Base-by-base conservation (phyloP, 768 basidiomycete genomes). In the Xerocomellus amylosporus region DNA sequence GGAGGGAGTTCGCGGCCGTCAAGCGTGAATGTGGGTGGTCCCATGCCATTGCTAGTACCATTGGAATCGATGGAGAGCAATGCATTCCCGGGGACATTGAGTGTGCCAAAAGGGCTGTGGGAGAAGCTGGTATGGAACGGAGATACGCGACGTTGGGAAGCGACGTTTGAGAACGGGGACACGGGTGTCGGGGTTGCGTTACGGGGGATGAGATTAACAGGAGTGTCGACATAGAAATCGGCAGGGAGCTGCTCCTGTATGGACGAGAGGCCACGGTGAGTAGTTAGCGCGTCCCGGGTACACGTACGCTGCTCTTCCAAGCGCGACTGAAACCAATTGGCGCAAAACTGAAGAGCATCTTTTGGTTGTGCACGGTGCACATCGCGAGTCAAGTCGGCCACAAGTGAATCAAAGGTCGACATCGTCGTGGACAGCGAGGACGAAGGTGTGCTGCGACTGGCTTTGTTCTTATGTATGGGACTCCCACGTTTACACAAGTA, bases 251-350 rank as follows among this genome's bases (percentile, higher is more conserved):
- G 73, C 5, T 80, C 79, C 38, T 77, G 71, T 31, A 77, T 74
- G 22, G 79, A 70, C 9, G 83, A 78, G 51, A 74, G 71, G 38
- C 77, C 71, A 46, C 81, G 80, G 46, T 78, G 81, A 2, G 81
- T 69, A 1, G 80, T 70, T 9, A 69, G 58, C 64, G 80, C 70
- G 74, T 90, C 84, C 59, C 91, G 80, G 22, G 81, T 83, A 58
- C 87, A 81, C 41, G 82, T 79, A 52, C 93, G 80, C 66, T 95
- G 93, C 66, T 93, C 89, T 59, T 93, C 88, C 46, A 95, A 78
- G 51, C 90, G 83, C 57, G 81, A 79, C 69, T 94, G 90, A 73
- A 98, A 98, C 94, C 94, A 98, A 64, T 86, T 93, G 44, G 95
- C 86, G 64, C 88, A 91, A 72, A 88, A 93, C 73, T 98, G 96